Conservation (phyloP, 345 rosid species). For the Hevea brasiliensis region DNA sequence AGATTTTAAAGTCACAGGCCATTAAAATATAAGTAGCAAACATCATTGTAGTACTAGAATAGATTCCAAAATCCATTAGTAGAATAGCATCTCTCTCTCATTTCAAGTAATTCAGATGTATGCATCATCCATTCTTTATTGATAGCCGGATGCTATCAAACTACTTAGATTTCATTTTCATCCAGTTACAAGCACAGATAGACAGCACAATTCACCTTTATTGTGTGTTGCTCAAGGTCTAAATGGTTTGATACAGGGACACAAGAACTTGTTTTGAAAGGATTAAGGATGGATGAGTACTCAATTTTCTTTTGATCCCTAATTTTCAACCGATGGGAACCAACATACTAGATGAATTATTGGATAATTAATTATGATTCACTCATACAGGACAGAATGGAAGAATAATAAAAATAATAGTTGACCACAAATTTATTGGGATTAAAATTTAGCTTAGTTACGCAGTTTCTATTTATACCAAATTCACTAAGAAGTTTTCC, state of each 20-base stretch:
- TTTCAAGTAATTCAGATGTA: too few relatives aligned
- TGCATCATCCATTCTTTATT: too few relatives aligned
- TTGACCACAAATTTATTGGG: not conserved
- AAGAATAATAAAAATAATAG: not conserved
- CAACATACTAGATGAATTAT: too few relatives aligned
- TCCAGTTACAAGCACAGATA: not conserved
- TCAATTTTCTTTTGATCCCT: too few relatives aligned
- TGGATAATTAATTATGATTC: too few relatives aligned
- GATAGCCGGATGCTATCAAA: too few relatives aligned
- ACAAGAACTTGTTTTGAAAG: not conserved
- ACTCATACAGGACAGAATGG: too few relatives aligned
- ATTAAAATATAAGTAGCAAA: too few relatives aligned
- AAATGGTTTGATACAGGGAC: not conserved
- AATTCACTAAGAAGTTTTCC: not conserved
- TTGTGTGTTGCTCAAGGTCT: not conserved
- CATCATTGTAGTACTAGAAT: too few relatives aligned
- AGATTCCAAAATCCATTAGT: too few relatives aligned
- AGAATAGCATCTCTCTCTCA: not conserved
- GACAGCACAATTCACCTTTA: not conserved
- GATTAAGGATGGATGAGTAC: not conserved
- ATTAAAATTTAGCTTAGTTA: not conserved
- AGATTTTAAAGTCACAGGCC: too few relatives aligned
- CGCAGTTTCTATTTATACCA: not conserved
- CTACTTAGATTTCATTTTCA: not conserved
- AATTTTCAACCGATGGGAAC: too few relatives aligned